Evolutionary conservation across 78 protist genomes (phyloP).

Genomic region (Dictyostelium discoideum): DNA sequence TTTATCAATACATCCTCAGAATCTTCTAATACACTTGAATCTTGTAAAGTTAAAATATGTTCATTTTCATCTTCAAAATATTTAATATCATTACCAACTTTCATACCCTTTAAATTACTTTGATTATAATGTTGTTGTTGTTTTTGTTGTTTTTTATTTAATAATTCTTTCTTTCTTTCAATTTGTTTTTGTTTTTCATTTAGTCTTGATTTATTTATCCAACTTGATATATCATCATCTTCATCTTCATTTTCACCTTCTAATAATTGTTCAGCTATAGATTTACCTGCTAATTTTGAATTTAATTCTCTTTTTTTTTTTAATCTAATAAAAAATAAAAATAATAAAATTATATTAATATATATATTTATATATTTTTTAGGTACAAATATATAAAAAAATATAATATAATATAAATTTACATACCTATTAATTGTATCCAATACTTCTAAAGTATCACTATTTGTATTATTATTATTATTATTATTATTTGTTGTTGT

Average conservation of each 20-base stretch:
- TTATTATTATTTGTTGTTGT: background rate
- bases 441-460: background rate
- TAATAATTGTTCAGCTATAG: slow-evolving; percentile 62
- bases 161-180: background rate
- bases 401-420: background rate
- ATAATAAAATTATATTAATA: background rate
- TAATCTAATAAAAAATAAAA: slow-evolving; percentile 3
- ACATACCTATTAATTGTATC: slow-evolving; percentile 14
- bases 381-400: background rate
- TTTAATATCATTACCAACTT: slow-evolving; percentile 39
- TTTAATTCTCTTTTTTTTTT: slow-evolving; percentile 55
- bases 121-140: background rate
- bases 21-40: slow-evolving; percentile 66
- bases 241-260: slow-evolving; percentile 29
- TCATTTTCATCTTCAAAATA: slow-evolving; percentile 49
- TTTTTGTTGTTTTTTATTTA: background rate
- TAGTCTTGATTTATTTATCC: slow-evolving; percentile 45
- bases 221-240: slow-evolving; percentile 35
- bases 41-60: slow-evolving; percentile 47
- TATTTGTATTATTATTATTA: background rate
- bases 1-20: slow-evolving; percentile 9
- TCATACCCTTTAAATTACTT: slow-evolving; percentile 24
- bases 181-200: background rate
- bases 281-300: slow-evolving; percentile 11
- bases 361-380: no score